Conservation (phyloP, 257 asterid genomes). For the Solanum pinnatisectum region DNA sequence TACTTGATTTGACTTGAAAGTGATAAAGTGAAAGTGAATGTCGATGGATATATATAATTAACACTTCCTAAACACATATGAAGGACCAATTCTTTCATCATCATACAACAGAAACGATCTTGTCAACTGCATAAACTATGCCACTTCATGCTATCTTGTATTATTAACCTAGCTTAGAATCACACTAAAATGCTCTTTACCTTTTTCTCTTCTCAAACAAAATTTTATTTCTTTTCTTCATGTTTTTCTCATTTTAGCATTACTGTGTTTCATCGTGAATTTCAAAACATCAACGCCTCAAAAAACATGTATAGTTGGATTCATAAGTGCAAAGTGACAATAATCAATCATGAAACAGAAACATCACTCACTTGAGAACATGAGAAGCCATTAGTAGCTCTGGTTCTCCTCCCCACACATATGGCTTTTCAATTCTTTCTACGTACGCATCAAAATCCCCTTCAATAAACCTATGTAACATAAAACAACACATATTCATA, state of each 20-base stretch:
- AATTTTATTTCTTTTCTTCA: background rate
- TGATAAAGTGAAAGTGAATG: background rate
- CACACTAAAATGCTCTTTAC: background rate
- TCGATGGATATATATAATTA: background rate
- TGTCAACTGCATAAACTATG: background rate
- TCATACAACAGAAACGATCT: background rate
- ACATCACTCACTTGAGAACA: slow-evolving; percentile 55
- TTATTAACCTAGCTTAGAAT: background rate
- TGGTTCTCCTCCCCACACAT: slow-evolving; percentile 92
- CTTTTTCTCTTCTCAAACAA: background rate
- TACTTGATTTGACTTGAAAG: background rate
- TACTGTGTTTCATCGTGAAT: background rate
- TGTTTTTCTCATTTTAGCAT: background rate
- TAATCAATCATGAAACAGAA: background rate
- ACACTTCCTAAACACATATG: background rate
- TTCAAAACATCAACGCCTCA: background rate
- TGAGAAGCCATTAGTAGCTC: slow-evolving; percentile 83
- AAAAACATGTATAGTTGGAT: background rate
- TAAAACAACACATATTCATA: background rate
- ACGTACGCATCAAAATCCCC: slow-evolving; percentile 78
- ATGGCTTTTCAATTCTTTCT: slow-evolving; percentile 56
- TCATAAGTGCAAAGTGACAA: background rate
- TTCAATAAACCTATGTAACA: slow-evolving; percentile 47
- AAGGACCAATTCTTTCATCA: background rate
- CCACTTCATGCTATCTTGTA: background rate